These are phyloP conservation scores for Abrus precatorius DNA, from an alignment of 306 rosid genomes.

Conservation along the genomic window DNA sequence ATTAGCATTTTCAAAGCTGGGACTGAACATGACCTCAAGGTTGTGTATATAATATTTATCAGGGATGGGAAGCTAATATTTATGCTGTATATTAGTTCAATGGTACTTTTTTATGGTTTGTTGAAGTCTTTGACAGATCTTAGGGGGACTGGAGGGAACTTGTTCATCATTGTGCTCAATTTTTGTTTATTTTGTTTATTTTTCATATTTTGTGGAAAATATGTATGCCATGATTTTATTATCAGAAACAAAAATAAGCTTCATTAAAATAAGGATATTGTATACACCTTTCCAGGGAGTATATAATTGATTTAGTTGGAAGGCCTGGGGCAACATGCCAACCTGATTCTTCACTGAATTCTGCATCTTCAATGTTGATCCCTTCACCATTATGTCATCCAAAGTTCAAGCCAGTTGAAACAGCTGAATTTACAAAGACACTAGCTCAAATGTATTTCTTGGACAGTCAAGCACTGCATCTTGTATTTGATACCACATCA, in stretches of 20 bases:
- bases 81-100: background rate
- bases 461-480: constrained; percentile 74
- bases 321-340: constrained; percentile 77
- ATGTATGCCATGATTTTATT: constrained; percentile 13
- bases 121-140: background rate
- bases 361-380: constrained; percentile 79
- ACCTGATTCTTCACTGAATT: constrained; percentile 91
- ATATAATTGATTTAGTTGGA: constrained; percentile 84
- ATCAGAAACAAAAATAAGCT: constrained; percentile 3
- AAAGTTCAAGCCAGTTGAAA: constrained; percentile 74
- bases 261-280: constrained; percentile 26
- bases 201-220: constrained; percentile 8
- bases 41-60: constrained; percentile 20
- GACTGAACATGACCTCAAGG: background rate
- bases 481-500: constrained; percentile 73
- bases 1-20: constrained; percentile 21
- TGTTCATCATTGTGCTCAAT: constrained; percentile 12
- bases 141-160: background rate
- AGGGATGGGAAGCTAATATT: constrained; percentile 5
- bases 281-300: constrained; percentile 70
- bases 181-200: background rate
- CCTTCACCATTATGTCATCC: constrained; percentile 94
- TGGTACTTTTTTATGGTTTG: constrained; percentile 13
- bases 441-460: constrained; percentile 83
- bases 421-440: constrained; percentile 69